phyloP scores from a whole-genome alignment of 805 yeast genomes.

The Kuraishia piskuri region DNA sequence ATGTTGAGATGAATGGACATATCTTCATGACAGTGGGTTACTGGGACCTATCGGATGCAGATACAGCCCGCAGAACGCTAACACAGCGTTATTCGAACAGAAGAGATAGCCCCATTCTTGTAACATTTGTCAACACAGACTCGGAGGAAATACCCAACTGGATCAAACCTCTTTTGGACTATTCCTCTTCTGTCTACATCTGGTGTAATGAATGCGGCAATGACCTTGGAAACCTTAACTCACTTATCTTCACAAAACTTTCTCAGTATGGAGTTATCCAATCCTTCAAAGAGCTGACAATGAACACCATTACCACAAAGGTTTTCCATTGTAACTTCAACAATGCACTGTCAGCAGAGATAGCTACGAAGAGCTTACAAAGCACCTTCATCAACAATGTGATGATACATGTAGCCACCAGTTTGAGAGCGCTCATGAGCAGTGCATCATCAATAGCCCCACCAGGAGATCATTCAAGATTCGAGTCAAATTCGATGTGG shows the following conservation, averaged over 20 bases:
- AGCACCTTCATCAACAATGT: neutral
- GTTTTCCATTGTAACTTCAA: neutral
- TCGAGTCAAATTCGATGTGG: neutral
- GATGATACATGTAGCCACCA: neutral
- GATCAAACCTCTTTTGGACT: neutral
- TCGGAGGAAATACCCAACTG: neutral
- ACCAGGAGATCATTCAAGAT: neutral
- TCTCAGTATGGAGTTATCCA: neutral
- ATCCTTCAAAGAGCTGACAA: neutral
- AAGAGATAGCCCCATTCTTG: neutral
- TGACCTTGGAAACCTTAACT: neutral
- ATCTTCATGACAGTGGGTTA: neutral
- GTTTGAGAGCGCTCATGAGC: neutral
- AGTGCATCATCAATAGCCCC: neutral
- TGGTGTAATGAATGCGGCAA: neutral
- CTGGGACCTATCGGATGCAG: neutral
- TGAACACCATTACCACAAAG: neutral
- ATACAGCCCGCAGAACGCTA: neutral
- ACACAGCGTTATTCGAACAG: neutral
- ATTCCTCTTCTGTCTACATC: neutral
- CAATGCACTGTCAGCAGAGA: neutral
- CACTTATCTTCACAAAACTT: neutral
- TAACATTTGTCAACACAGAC: neutral
- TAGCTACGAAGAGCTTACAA: neutral
- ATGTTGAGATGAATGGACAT: neutral